Base-by-base conservation (phyloP, 1,284 basidiomycete species). In the Malassezia dermatis region DNA sequence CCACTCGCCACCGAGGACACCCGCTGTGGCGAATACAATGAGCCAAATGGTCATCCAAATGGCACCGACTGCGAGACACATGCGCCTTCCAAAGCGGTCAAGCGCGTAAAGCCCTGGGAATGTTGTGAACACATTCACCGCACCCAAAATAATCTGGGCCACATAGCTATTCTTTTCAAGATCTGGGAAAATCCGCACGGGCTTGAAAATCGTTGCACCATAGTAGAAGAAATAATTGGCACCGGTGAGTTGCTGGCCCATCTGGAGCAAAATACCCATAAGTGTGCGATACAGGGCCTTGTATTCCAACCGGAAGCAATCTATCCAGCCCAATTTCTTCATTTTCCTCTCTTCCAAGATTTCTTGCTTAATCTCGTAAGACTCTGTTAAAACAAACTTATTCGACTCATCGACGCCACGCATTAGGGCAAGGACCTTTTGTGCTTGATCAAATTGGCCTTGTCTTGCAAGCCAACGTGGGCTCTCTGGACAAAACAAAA, bases 161-260 rank as follows among this genome's bases (percentile, higher is more conserved):
- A 86, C 77, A 65, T 81, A 86, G 12, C 82, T 56, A 55, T 70
- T 67, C 27, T 37, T 24, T 23, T 35, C 30, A 43, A 42, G 56
- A 86, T 81, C 35, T 4, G 12, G 11, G 13, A 37, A 23, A n/a
- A 52, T 26, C 27, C 85, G 84, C 28, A 86, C 85, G 2, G 81
- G 79, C 49, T 77, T 65, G 77, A 87, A 86, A 53, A 86, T 77
- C 0, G 62, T 84, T 83, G 75, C 86, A 83, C 69, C 62, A 45
- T 57, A 70, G 53, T 64, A 70, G 57, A 71, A 75, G 53, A 77
- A 78, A 62, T 77, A 78, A 67, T 79, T 79, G 40, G 78, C 78
- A 21, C 86, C 85, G 0, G 85, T 86, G 32, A 86, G 79, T 67
- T 87, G 85, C 72, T 87, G 86, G 55, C 85, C 78, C 55, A 79